Evolutionary conservation across 1,284 basidiomycete species (phyloP), one percentile per base, ranked within the genome.

Genomic region (Prillingera fragicola): DNA sequence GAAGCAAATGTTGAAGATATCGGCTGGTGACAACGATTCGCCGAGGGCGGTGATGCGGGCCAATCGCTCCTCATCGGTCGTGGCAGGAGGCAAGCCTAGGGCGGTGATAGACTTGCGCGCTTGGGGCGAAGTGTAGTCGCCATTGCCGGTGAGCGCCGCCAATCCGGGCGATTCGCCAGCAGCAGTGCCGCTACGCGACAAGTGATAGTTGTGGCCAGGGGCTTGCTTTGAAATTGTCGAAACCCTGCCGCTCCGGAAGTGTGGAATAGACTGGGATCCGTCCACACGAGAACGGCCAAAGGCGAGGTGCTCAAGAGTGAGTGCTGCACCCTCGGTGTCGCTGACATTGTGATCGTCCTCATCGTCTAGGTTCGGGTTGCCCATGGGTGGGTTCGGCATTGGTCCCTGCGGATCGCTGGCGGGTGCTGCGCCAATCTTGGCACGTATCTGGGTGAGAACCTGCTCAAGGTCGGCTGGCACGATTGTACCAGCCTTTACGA

Each of bases 311-410:
- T 73, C 71, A 6, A 73, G 57, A 1, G 69, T 72, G 17, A 71
- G 52, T 4, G 70, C 71, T 1, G 71, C 71, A 15, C 67, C 70
- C 46, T 73, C 71, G 0, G 70, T 72, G 45, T 71, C 70, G 33
- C 68, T 65, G 21, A 67, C 63, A 12, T 51, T 47, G 21, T 63
- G 58, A 9, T 46, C 45, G 33, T 44, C 52, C 18, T 44, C n/a
- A 15, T 45, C 48, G 4, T 42, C 43, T 23, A 36, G 18, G 5
- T 24, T 37, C 25, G 32, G 29, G 29, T 40, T 34, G 32, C 41
- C 41, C 41, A 46, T 38, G n/a, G 38, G 40, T 8, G 41, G 36
- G 29, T 41, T 35, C 12, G 21, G 1, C 12, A 17, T 43, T 37
- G 22, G 25, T 29, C 21, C 21, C 35, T 15, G 26, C 26, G 19